Evolutionary conservation across 441 rosid species (phyloP), one percentile per base, ranked within the genome.

Genomic region (Hura crepitans): DNA sequence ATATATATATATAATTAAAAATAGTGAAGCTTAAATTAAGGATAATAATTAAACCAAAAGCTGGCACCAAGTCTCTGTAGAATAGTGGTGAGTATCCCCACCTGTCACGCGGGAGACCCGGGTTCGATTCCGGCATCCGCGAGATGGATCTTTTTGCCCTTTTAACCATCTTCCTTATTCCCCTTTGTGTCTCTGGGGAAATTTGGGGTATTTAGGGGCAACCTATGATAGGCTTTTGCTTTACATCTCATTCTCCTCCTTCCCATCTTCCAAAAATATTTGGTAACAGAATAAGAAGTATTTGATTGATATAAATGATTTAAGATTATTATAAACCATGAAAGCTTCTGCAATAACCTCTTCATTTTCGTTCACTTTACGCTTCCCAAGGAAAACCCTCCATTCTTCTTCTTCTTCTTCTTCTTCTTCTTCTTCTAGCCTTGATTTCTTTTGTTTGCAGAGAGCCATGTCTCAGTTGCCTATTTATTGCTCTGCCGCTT

Each of bases 51-150:
- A n/a, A n/a, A n/a, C n/a, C n/a, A n/a, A n/a, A n/a, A n/a, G n/a
- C n/a, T n/a, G n/a, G n/a, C n/a, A 15, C n/a, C 2, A 46, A 42
- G 74, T 73, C 65, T 71, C 72, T 68, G 76, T 90, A 86, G 93
- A 86, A 90, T 87, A 86, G 97, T 90, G 96, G 94, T 86, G 0
- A 90, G 98, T 85, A 86, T 86, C 78, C 87, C 88, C 85, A 95
- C 92, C 95, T 89, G 90, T 90, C 86, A 86, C 90, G 82, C 86
- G 89, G 92, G 86, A 37, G 90, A 88, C 91, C 89, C 87, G 91
- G 89, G 86, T 87, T 88, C 91, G 91, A 89, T 86, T 95, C 92
- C 91, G 89, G 89, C 91, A 87, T 81, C 91, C 85, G 94, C 85
- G 55, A 4, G 13, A 4, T 18, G 18, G 1, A 30, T 33, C 30